Evolutionary conservation across 306 rosid genomes (phyloP).

Genomic region (Dalbergia cochinchinensis): DNA sequence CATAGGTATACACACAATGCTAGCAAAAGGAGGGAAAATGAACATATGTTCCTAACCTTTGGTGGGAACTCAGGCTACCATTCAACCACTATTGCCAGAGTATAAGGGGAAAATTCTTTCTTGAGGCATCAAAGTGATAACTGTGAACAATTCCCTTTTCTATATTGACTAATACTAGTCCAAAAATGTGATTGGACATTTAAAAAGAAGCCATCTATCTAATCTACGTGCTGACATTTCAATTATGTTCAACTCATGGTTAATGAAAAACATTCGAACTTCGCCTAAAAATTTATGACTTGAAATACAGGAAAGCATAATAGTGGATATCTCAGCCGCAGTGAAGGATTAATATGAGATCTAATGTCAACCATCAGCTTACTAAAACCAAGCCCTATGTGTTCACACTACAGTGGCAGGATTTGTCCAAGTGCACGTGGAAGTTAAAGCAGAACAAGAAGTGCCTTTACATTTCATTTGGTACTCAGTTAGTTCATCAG

Average conservation of each 20-base stretch:
- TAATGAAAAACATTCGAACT: neutral
- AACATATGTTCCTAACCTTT: neutral
- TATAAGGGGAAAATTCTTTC: neutral
- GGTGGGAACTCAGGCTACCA: neutral
- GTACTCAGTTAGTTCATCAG: no score
- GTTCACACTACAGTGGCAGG: no score
- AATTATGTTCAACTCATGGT: neutral
- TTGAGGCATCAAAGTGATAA: neutral
- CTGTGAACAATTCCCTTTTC: neutral
- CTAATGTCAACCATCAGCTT: no score
- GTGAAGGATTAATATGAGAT: no score
- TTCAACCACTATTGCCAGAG: conserved; percentile 1
- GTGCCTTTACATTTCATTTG: no score
- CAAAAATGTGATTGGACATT: neutral
- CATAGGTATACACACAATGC: neutral
- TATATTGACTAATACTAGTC: neutral
- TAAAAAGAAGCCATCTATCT: neutral
- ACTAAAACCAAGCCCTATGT: no score
- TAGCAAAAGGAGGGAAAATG: neutral
- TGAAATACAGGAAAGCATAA: no score
- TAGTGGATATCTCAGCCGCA: no score
- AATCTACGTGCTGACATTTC: neutral
- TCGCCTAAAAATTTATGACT: neutral
- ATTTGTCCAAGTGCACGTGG: no score
- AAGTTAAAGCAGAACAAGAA: no score